Base-by-base conservation (phyloP, 768 basidiomycete species). In the Russula vinacea region DNA sequence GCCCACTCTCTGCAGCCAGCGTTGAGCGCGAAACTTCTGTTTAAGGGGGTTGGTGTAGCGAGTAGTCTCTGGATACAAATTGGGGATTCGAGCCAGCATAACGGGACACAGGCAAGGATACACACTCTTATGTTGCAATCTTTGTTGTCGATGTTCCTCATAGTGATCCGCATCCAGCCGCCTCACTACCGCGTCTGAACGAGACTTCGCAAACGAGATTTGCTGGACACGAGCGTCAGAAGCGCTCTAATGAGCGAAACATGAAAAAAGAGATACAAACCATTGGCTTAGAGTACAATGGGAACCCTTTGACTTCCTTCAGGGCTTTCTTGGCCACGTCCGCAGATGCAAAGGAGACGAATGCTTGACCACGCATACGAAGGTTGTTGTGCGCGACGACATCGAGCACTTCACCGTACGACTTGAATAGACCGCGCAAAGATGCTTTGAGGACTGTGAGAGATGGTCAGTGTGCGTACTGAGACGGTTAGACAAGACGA, bases 321-420 rank as follows among this genome's bases (percentile, higher is more conserved):
- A 91, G 80, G 8, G 96, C 96, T 75, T 88, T 90, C 71, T 82
- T 80, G 40, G 97, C 97, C 62, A 84, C 83, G 62, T 98, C 93
- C 58, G 86, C 79, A 39, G 86, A 86, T 62, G 82, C 81, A 74
- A 99, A 97, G 42, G 92, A 93, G 42, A 99, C 92, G 73, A 99
- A 99, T 4, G 97, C 97, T 77, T 99, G 97, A 17, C 97, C 97
- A 44, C 97, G 83, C 97, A 99, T 99, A 44, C 97, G 87, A 65
- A 99, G 77, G 79, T 97, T 98, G 58, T 81, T 77, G 75, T 99
- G 97, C 11, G 95, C 94, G 22, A 94, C 90, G n/a, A 99, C 93
- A 72, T 96, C 93, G 32, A 98, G 76, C 19, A 99, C 90, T 66
- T 91, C 88, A 14, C 94, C 93, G 71, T 98, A 99, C 16, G 88